Conservation (phyloP, 2,329 filamentous ascomycete species). For the Ophiosphaerella narmari region DNA sequence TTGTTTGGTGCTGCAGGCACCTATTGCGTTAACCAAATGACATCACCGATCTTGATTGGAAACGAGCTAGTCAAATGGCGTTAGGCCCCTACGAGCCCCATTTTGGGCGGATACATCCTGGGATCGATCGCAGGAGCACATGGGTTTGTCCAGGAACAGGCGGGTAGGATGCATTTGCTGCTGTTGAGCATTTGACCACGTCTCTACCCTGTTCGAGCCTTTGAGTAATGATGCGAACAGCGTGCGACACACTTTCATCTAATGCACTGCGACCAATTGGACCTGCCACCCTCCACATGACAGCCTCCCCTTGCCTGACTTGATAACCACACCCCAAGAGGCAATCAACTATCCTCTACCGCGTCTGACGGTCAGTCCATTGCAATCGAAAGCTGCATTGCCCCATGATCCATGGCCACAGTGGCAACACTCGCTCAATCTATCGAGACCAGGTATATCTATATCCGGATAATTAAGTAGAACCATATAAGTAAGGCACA, state of each 20-base stretch:
- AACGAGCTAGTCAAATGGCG: neutral
- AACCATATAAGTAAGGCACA: constrained; percentile 8
- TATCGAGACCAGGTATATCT: neutral
- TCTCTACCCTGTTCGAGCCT: no score
- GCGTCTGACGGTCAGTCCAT: no score
- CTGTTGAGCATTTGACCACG: neutral
- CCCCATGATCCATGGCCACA: neutral
- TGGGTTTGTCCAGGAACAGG: neutral
- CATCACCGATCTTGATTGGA: neutral
- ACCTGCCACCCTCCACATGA: no score
- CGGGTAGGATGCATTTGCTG: neutral
- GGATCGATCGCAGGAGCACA: neutral
- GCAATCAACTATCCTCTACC: no score
- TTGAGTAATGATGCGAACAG: no score
- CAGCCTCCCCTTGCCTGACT: no score
- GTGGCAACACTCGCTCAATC: neutral
- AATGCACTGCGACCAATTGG: no score
- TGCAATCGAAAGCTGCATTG: no score
- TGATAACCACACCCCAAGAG: no score
- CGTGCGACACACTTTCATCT: no score
- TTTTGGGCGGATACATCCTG: neutral
- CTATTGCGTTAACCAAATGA: neutral
- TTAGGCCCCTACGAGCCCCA: neutral
- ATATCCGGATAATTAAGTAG: constrained; percentile 6
- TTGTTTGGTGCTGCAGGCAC: constrained; percentile 1